These are phyloP conservation scores for Actinomucor elegans DNA, from an alignment of 371 early-diverging fungal genomes.

Conservation along the genomic window DNA sequence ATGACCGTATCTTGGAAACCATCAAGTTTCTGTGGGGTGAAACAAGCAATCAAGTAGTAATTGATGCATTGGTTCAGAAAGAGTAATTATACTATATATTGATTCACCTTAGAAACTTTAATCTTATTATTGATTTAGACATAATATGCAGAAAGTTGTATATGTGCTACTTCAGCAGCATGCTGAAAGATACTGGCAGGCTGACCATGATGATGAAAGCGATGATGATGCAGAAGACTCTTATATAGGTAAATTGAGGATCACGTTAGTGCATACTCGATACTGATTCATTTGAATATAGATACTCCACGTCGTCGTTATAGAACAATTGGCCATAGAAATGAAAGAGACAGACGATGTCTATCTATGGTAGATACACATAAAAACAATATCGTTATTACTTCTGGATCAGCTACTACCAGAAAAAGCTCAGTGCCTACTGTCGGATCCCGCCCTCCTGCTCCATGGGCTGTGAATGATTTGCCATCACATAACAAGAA, in stretches of 20 bases:
- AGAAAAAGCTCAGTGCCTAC: neutral
- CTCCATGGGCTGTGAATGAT: conserved; percentile 16
- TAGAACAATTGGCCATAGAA: conserved; percentile 28
- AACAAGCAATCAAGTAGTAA: conserved; percentile 30
- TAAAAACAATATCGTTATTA: neutral
- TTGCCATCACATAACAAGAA: neutral
- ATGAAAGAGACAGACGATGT: conserved; percentile 37
- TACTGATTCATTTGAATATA: too few relatives aligned
- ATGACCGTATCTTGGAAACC: conserved; percentile 47
- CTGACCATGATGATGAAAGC: conserved; percentile 42
- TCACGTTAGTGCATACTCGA: too few relatives aligned
- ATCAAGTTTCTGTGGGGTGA: conserved; percentile 50
- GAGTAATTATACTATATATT: conserved; percentile 28
- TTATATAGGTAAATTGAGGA: conserved; percentile 11
- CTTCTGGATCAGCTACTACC: conserved; percentile 1
- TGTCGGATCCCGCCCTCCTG: conserved; percentile 10
- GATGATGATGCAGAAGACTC: conserved; percentile 25
- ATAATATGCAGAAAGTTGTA: conserved; percentile 56
- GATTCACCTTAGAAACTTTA: neutral
- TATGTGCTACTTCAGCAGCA: conserved; percentile 51
- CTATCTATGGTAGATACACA: conserved; percentile 34
- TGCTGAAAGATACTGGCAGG: conserved; percentile 49
- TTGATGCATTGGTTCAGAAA: conserved; percentile 42
- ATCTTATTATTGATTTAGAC: conserved; percentile 18
- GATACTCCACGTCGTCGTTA: conserved; percentile 30